A percentile compares a stretch with the other conserved stretches of the same genome.
Evolutionary conservation across 2,329 filamentous ascomycete genomes (phyloP).

Genomic region (Colletotrichum orchidophilum): DNA sequence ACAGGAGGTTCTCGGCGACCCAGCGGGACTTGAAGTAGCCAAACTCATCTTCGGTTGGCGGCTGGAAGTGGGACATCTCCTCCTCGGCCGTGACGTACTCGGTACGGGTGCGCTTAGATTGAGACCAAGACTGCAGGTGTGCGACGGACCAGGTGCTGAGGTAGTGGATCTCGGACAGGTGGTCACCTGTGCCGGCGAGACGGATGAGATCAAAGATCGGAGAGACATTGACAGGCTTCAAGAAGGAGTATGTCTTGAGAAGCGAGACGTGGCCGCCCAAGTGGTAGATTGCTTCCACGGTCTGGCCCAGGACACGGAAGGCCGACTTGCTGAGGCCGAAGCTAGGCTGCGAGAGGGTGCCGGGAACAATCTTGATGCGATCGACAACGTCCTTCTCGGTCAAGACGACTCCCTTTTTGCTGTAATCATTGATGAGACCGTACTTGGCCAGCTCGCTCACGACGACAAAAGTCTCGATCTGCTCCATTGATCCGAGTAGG

Average conservation of each 20-base stretch:
- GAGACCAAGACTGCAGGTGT: conserved; percentile 39
- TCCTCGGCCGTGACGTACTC: conserved; percentile 35
- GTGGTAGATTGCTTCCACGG: conserved; percentile 31
- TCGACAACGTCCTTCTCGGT: background rate
- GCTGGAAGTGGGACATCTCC: conserved; percentile 37
- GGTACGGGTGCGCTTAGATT: conserved; percentile 33
- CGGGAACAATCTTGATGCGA: conserved; percentile 34
- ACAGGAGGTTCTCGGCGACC: conserved; percentile 39
- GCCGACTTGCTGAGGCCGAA: conserved; percentile 38
- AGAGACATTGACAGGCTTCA: background rate
- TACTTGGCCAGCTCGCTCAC: conserved; percentile 35
- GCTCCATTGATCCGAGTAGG: conserved; percentile 35
- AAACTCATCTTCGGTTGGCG: conserved; percentile 37
- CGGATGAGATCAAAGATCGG: conserved; percentile 34
- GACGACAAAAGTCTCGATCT: conserved; percentile 22
- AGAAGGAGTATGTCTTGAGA: background rate
- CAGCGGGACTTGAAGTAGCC: conserved; percentile 42
- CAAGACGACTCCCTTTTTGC: conserved; percentile 27
- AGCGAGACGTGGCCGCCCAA: background rate
- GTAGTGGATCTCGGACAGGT: conserved; percentile 39
- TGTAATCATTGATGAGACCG: conserved; percentile 31
- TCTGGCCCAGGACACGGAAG: conserved; percentile 37
- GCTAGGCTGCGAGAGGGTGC: conserved; percentile 34
- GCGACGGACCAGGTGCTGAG: conserved; percentile 40
- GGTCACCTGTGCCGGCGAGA: conserved; percentile 35